Percentiles rank a stretch among this genome's conserved stretches.
Conservation (phyloP, 768 basidiomycete species). For the Ramaria sp. region DNA sequence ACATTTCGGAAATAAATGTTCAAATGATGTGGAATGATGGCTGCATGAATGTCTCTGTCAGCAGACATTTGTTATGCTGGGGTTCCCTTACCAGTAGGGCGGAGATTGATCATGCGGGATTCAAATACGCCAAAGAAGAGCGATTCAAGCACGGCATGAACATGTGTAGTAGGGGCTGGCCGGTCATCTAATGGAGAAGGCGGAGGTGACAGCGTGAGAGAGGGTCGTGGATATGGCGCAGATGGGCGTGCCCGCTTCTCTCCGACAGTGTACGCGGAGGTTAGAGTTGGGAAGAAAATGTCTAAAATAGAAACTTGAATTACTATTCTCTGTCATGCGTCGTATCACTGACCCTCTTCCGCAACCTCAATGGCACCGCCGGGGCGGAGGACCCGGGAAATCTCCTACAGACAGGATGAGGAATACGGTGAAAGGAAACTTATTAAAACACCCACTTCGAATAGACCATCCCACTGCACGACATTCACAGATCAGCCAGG, state of each 20-base stretch:
- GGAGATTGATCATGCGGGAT: constrained; percentile 59
- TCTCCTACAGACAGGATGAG: constrained; percentile 37
- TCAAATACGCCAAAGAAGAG: constrained; percentile 58
- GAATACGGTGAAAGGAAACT: neutral
- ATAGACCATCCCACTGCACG: constrained; percentile 51
- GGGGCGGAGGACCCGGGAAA: constrained; percentile 56
- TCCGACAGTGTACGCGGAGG: constrained; percentile 70
- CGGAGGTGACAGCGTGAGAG: constrained; percentile 23
- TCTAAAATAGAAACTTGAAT: constrained; percentile 29
- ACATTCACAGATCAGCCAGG: constrained; percentile 5
- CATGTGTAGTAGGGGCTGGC: constrained; percentile 29
- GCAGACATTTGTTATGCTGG: neutral
- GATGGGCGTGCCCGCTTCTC: constrained; percentile 37
- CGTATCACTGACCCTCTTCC: constrained; percentile 48
- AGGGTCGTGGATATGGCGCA: constrained; percentile 29
- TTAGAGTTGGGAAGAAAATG: constrained; percentile 63
- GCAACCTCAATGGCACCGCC: constrained; percentile 62
- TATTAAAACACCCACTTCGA: constrained; percentile 38
- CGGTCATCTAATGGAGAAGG: constrained; percentile 23
- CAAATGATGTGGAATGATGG: constrained; percentile 58
- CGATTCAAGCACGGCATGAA: constrained; percentile 60
- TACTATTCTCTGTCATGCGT: neutral
- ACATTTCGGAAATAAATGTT: constrained; percentile 63
- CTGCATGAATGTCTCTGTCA: constrained; percentile 21
- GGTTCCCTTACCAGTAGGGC: constrained; percentile 42